A percentile compares a stretch with the other conserved stretches of the same genome.
Evolutionary conservation across 2,329 filamentous ascomycete species (phyloP).

Genomic region (Pseudopithomyces chartarum): DNA sequence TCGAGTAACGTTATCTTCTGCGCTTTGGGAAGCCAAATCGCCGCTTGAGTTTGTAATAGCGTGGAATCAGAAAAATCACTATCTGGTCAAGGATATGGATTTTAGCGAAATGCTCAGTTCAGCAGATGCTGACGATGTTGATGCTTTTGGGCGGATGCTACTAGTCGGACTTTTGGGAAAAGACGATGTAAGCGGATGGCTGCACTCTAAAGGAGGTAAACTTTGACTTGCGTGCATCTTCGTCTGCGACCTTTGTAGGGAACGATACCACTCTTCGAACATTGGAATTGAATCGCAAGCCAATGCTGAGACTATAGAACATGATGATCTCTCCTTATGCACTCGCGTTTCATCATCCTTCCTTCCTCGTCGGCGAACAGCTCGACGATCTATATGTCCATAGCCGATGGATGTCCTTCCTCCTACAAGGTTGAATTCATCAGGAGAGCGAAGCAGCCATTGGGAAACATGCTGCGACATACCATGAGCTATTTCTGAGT

Average conservation of each 20-base stretch:
- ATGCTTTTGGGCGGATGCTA: constrained; percentile 35
- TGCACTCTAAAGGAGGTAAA: constrained; percentile 25
- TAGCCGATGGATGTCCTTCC: background rate
- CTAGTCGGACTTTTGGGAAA: constrained; percentile 31
- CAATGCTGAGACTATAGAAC: background rate
- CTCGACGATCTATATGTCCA: background rate
- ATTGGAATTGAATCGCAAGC: background rate
- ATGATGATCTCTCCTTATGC: background rate
- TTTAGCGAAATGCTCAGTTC: constrained; percentile 27
- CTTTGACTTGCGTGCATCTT: constrained; percentile 6
- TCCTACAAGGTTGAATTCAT: too few species aligned
- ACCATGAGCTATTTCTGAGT: too few species aligned
- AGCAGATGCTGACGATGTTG: constrained; percentile 33
- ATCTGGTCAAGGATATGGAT: constrained; percentile 35
- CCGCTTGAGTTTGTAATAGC: constrained; percentile 38
- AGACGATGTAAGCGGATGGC: constrained; percentile 39
- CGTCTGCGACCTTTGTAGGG: background rate
- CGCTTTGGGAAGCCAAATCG: constrained; percentile 35
- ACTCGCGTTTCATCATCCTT: background rate
- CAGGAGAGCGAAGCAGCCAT: too few species aligned
- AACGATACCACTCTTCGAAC: too few species aligned
- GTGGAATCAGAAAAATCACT: constrained; percentile 38
- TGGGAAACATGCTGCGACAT: too few species aligned
- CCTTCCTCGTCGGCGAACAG: background rate
- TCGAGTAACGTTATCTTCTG: constrained; percentile 30